Conservation (phyloP, 1,284 basidiomycete species). For the Papiliotrema nemorosa region DNA sequence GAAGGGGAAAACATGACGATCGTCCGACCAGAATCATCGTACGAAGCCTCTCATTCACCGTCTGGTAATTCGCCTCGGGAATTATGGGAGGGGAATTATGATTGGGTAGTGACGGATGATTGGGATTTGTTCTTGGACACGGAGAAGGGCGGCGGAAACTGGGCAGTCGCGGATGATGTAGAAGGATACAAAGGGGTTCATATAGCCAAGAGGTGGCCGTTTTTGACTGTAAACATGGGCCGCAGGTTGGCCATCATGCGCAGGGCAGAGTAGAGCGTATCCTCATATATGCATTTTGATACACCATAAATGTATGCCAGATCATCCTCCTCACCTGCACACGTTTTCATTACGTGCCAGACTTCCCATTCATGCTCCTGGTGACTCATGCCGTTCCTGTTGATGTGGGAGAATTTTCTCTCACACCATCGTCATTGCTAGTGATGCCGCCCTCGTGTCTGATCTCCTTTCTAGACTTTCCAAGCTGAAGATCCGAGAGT, state of each 20-base stretch:
- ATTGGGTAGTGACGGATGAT: conserved; percentile 37
- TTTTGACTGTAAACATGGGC: not conserved
- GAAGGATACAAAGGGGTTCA: conserved; percentile 11
- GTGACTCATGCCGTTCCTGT: no score
- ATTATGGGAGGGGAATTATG: conserved; percentile 26
- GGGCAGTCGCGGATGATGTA: conserved; percentile 22
- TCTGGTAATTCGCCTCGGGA: conserved; percentile 41
- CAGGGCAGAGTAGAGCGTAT: not conserved
- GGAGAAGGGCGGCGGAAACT: conserved; percentile 8
- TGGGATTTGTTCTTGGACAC: conserved; percentile 12
- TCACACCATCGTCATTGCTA: no score
- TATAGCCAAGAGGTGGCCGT: not conserved
- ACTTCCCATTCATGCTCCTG: no score
- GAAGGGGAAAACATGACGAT: conserved; percentile 10
- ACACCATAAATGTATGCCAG: not conserved
- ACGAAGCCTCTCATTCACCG: conserved; percentile 73
- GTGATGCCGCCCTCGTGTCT: no score
- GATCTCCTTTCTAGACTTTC: no score
- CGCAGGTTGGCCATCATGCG: conserved; percentile 1
- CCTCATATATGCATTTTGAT: not conserved
- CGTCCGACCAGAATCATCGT: conserved; percentile 56
- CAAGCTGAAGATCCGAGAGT: no score
- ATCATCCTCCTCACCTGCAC: no score
- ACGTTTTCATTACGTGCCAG: no score
- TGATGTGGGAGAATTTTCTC: no score